A percentile compares a stretch with the other conserved stretches of the same genome.
Evolutionary conservation across 163 green algal genomes (phyloP).

Genomic region (Chlamydomonas reinhardtii): DNA sequence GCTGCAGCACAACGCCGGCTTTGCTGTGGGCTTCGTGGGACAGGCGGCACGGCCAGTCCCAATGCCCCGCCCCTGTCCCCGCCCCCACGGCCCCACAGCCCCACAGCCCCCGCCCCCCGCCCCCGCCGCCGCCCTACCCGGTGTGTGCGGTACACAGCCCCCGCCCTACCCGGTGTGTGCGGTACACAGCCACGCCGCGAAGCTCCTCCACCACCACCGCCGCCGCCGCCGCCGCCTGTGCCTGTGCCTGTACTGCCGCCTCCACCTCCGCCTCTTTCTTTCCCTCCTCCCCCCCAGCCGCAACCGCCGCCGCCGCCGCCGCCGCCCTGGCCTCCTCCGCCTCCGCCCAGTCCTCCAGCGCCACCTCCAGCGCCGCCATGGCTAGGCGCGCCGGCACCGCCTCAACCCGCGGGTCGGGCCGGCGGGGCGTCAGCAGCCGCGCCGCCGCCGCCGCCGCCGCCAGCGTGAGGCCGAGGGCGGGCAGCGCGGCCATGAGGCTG

Average conservation of each 20-base stretch:
- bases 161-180: constrained; percentile 26
- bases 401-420: constrained; percentile 50
- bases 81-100: too few relatives aligned
- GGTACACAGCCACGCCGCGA: constrained; percentile 7
- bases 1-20: too few relatives aligned
- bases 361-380: constrained; percentile 65
- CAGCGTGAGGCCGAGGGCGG: constrained; percentile 73
- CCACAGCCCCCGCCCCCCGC: too few relatives aligned
- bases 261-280: constrained; percentile 54
- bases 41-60: too few relatives aligned
- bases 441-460: constrained; percentile 36
- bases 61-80: too few relatives aligned
- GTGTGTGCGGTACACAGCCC: constrained; percentile 6
- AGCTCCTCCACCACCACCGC: constrained; percentile 63
- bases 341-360: constrained; percentile 5
- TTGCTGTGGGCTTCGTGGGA: too few relatives aligned
- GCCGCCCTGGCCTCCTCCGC: not conserved
- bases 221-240: constrained; percentile 7
- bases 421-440: constrained; percentile 46
- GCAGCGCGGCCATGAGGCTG: constrained; percentile 76
- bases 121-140: constrained; percentile 3
- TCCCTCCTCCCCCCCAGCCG: not conserved
- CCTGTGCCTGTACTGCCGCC: not conserved
- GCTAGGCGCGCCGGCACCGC: constrained; percentile 66
- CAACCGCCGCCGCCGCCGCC: not conserved